Conservation (phyloP, 169 alveolate genomes). For the Cryptosporidium meleagridis region DNA sequence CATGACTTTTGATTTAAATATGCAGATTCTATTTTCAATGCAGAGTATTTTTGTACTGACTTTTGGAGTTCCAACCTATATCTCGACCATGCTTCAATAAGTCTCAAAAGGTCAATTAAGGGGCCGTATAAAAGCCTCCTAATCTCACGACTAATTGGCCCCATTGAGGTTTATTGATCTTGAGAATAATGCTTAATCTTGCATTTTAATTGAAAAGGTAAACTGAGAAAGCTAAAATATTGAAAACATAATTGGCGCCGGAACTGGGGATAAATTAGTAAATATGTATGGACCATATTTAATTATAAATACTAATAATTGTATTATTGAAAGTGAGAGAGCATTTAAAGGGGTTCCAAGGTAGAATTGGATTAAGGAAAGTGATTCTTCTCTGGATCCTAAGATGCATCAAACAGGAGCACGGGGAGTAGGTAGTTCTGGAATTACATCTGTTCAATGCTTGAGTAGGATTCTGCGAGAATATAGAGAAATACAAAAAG, state of each 20-base stretch:
- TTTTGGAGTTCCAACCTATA: conserved; percentile 8
- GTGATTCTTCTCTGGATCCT: not conserved
- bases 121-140: conserved; percentile 2
- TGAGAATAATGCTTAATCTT: not conserved
- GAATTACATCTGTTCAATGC: conserved; percentile 77
- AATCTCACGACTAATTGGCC: not conserved
- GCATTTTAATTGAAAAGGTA: not conserved
- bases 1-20: conserved; percentile 32
- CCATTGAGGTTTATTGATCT: not conserved
- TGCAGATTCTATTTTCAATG: conserved; percentile 10
- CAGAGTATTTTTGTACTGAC: conserved; percentile 27
- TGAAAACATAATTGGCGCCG: not conserved
- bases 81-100: conserved; percentile 37
- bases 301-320: not conserved
- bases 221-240: not conserved
- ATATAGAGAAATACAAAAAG: conserved; percentile 79
- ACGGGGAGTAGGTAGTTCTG: conserved; percentile 41
- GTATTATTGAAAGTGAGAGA: not conserved
- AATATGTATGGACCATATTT: not conserved
- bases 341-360: not conserved
- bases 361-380: not conserved
- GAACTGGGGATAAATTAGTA: not conserved
- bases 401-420: conserved; percentile 66
- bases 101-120: conserved; percentile 40
- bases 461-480: conserved; percentile 80